Evolutionary conservation across 176 grass and related monocot species (phyloP).

Genomic region (Zea luxurians): DNA sequence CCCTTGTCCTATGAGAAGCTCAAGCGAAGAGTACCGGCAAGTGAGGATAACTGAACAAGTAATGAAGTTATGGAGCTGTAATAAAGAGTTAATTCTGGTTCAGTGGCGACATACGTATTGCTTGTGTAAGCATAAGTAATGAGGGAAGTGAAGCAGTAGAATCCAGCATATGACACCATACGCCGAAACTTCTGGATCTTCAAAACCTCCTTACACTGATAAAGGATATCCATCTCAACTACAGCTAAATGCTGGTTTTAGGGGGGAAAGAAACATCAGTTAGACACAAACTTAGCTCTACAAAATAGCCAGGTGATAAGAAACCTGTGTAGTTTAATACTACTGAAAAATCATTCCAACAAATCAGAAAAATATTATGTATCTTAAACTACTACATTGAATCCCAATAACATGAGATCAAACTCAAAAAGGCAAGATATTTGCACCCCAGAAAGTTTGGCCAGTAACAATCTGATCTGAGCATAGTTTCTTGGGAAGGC

Average conservation of each 20-base stretch:
- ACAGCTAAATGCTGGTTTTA: background rate
- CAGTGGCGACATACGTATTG: conserved; percentile 20
- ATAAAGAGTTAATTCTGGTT: background rate
- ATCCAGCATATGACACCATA: conserved; percentile 63
- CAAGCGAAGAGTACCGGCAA: background rate
- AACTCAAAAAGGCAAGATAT: background rate
- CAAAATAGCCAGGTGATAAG: background rate
- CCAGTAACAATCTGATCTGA: background rate
- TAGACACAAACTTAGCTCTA: background rate
- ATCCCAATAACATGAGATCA: background rate
- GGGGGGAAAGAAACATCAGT: background rate
- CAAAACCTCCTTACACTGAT: conserved; percentile 62
- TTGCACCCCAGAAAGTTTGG: background rate
- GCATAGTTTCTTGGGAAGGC: background rate
- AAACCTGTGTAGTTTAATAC: background rate
- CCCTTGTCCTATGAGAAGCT: conserved; percentile 58
- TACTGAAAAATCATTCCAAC: background rate
- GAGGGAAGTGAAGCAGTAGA: conserved; percentile 71
- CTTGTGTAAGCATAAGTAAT: conserved; percentile 80
- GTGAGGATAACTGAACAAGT: conserved; percentile 26
- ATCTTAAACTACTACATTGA: background rate
- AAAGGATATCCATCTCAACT: conserved; percentile 52
- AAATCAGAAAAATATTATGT: background rate
- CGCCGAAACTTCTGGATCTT: conserved; percentile 85
- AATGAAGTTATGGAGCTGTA: background rate